Evolutionary conservation across 495 filamentous ascomycete genomes (phyloP).

Genomic region (Viridothelium virens): DNA sequence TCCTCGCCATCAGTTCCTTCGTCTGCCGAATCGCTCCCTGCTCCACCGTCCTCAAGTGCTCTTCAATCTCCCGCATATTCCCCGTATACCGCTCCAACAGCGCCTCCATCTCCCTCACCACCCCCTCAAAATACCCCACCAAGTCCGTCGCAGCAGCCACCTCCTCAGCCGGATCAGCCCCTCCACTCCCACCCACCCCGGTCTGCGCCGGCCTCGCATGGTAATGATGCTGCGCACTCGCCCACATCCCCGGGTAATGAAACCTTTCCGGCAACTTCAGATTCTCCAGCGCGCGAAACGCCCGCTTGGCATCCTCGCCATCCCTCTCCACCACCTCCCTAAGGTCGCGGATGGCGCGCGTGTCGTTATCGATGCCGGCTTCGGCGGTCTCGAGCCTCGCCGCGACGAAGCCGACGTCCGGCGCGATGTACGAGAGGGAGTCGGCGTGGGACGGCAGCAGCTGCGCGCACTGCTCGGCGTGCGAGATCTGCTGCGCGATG

Average conservation of each 20-base stretch:
- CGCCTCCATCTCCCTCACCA: constrained; percentile 61
- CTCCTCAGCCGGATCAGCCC: constrained; percentile 48
- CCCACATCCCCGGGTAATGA: constrained; percentile 45
- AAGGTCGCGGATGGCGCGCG: constrained; percentile 56
- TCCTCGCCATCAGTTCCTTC: constrained; percentile 54
- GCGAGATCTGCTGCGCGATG: constrained; percentile 58
- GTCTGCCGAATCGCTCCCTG: constrained; percentile 59
- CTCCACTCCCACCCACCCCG: no score
- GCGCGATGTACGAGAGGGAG: constrained; percentile 56
- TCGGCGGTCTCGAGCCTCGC: constrained; percentile 68
- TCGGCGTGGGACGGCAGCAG: constrained; percentile 57
- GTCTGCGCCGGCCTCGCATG: no score
- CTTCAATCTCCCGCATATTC: constrained; percentile 71
- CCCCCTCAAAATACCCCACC: constrained; percentile 65
- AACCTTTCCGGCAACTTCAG: constrained; percentile 52
- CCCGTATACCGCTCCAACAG: constrained; percentile 58
- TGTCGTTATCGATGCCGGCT: constrained; percentile 61
- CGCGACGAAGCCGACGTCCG: constrained; percentile 65
- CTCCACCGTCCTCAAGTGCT: constrained; percentile 69
- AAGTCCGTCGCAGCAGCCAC: constrained; percentile 40
- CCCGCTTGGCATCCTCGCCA: constrained; percentile 61
- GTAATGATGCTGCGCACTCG: background rate
- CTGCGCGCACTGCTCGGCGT: constrained; percentile 47
- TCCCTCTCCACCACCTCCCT: constrained; percentile 58
- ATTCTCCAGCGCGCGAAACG: constrained; percentile 52